Evolutionary conservation across 768 basidiomycete species (phyloP).

Genomic region (Psilocybe cubensis): DNA sequence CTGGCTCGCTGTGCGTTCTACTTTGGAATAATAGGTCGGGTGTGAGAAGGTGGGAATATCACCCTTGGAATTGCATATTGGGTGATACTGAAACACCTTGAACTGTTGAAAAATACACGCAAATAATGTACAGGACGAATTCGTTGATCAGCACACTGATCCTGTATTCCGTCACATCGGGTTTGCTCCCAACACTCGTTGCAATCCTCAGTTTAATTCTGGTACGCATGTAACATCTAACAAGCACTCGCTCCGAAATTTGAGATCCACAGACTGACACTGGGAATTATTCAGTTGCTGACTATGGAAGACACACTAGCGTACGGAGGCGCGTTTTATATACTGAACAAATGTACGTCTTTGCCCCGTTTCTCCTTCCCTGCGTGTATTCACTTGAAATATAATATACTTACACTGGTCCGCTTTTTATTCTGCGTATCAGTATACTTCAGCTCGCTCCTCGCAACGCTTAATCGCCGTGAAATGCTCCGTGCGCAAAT

Average conservation of each 20-base stretch:
- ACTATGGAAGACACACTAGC: not conserved
- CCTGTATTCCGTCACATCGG: conserved; percentile 4
- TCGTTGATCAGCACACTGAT: conserved; percentile 3
- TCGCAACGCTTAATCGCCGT: conserved; percentile 5
- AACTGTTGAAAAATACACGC: not conserved
- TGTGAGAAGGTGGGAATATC: not conserved
- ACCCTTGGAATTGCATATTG: not conserved
- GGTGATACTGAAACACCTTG: no score
- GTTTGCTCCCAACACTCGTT: not conserved
- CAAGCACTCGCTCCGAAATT: not conserved
- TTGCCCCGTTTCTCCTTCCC: not conserved
- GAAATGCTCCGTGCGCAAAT: conserved; percentile 3
- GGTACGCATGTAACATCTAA: not conserved
- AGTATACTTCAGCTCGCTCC: conserved; percentile 9
- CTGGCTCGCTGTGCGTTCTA: not conserved
- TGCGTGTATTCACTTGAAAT: not conserved
- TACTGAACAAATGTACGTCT: conserved; percentile 3
- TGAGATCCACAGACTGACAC: no score
- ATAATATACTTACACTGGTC: not conserved
- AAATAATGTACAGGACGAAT: not conserved
- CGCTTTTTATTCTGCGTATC: not conserved
- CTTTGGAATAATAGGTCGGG: conserved; percentile 1
- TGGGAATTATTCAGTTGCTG: not conserved
- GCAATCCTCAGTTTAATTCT: not conserved
- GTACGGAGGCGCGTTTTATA: conserved; percentile 3